Conservation (phyloP, 768 basidiomycete genomes). For the Sporobolomyces phaffii region DNA sequence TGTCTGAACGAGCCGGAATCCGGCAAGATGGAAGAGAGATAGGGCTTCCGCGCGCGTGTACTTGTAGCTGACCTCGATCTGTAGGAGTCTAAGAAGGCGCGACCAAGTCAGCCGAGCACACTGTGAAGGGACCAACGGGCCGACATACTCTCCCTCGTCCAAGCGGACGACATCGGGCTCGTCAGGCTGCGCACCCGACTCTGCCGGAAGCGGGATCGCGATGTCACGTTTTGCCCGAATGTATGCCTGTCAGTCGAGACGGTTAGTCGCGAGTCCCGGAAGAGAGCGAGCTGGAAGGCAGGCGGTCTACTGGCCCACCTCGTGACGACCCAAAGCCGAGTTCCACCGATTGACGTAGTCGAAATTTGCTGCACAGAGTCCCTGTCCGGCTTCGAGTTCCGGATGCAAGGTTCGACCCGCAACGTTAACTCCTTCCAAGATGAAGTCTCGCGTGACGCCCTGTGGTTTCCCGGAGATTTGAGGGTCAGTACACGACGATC, state of each 20-base stretch:
- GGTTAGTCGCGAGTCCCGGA: too few species aligned
- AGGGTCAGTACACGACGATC: too few species aligned
- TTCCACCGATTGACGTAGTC: constrained; percentile 42
- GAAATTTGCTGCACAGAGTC: constrained; percentile 28
- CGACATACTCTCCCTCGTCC: constrained; percentile 59
- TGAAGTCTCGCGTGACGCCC: constrained; percentile 42
- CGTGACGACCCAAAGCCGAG: constrained; percentile 37
- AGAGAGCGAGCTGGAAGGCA: too few species aligned
- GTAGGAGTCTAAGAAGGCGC: constrained; percentile 47
- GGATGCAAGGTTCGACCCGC: constrained; percentile 29
- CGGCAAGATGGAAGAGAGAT: constrained; percentile 63
- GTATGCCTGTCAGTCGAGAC: constrained; percentile 42
- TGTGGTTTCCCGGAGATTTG: too few species aligned
- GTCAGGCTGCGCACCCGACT: constrained; percentile 6
- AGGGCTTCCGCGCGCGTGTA: constrained; percentile 70
- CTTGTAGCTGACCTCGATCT: constrained; percentile 86
- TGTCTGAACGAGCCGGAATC: constrained; percentile 74
- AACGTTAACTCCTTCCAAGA: constrained; percentile 41
- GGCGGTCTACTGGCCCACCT: constrained; percentile 36
- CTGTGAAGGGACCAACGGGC: neutral
- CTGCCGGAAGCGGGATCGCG: constrained; percentile 48
- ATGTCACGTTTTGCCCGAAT: constrained; percentile 51
- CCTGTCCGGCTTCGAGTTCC: constrained; percentile 5
- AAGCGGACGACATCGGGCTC: constrained; percentile 53
- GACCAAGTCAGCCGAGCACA: neutral